phyloP scores from a whole-genome alignment of 23 red algal genomes.

The Gracilaria domingensis region DNA sequence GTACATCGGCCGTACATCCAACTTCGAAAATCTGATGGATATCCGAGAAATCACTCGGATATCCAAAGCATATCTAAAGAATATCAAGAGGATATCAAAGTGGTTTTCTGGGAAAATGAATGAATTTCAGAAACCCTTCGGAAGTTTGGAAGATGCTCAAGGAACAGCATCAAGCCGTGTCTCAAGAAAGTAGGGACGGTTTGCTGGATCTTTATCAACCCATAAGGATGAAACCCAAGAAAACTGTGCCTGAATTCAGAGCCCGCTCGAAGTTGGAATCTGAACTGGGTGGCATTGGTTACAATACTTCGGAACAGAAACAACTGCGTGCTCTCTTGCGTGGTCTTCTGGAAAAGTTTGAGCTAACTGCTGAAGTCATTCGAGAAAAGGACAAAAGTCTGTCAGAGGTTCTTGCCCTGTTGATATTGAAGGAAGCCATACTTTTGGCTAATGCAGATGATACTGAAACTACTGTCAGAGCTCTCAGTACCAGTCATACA shows the following conservation, averaged over 20 bases:
- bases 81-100: too few species aligned
- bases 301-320: not conserved
- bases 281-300: constrained; percentile 8
- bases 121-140: not conserved
- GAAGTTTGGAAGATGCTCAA: not conserved
- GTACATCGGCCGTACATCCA: too few species aligned
- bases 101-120: too few species aligned
- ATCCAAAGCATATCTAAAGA: too few species aligned
- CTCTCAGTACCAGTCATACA: not conserved
- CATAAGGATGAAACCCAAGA: not conserved
- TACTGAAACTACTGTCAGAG: not conserved
- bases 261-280: constrained; percentile 11
- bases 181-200: constrained; percentile 11
- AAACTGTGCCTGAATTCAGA: not conserved
- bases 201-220: constrained; percentile 14
- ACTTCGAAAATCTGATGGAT: too few species aligned
- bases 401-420: not conserved
- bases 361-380: constrained; percentile 20
- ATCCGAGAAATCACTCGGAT: too few species aligned
- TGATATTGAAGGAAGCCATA: not conserved
- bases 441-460: not conserved
- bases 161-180: constrained; percentile 6
- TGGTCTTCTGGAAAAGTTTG: not conserved
- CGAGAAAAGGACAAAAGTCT: not conserved
- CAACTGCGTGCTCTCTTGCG: not conserved